Evolutionary conservation across 2,329 filamentous ascomycete species (phyloP), one percentile per base, ranked within the genome.

Genomic region (Nemania serpens): DNA sequence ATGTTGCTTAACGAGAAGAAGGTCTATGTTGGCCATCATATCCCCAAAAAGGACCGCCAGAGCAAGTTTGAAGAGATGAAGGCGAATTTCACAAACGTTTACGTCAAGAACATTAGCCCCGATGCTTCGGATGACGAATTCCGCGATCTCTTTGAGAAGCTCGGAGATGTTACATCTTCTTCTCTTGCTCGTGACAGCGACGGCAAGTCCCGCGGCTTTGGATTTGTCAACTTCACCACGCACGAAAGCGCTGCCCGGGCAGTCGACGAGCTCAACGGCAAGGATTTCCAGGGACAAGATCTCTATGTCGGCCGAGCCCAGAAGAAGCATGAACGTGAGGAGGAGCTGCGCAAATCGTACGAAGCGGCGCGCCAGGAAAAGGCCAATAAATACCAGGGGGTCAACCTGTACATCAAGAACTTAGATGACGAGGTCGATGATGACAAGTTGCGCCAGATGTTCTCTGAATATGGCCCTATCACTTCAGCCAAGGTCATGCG

Each of bases 21-120:
- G 87, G 95, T 99, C 68, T 99, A 96, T 72, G 95, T 99, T 71
- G 95, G 95, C 68, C 94, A 97, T 81, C 95, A 99, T 82, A 98
- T 99, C 74, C 93, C 95, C 78, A 98, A 98, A 90, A 98, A 98
- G 87, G 95, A 99, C 76, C 94, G 95, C 73, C 95, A 98, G 87
- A 97, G 92, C 91, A 99, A 99, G 84, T 98, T 98, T 72, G 95
- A 99, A 84, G 95, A 99, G 86, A 99, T 99, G 94, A 99, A 99
- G 89, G 95, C 95, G 79, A 99, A 99, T 86, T 99, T 96, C 86
- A 99, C 95, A 84, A 99, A 99, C 79, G 89, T 99, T 79, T 99
- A 99, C 82, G 91, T 99, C 83, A 99, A 99, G 89, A 99, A 99
- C 83, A 90, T 99, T 71, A 87, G 88, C 72, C 74, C 81, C 37